Evolutionary conservation across 345 rosid species (phyloP).

Genomic region (Melaleuca quinquenervia): DNA sequence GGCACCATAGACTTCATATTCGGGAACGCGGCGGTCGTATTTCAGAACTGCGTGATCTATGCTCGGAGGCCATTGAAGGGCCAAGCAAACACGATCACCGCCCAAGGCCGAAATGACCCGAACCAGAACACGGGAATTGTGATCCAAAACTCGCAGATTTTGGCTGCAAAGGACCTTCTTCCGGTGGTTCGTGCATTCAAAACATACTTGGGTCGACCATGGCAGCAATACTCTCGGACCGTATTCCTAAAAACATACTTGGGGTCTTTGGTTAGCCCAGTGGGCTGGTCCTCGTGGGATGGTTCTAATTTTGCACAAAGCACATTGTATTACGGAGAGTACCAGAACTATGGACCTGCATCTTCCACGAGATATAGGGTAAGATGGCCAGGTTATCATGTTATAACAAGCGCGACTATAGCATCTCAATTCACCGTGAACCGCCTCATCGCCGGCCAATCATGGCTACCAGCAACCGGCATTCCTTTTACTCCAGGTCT

Average conservation of each 20-base stretch:
- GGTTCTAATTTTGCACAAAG: constrained; percentile 22
- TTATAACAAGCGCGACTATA: constrained; percentile 21
- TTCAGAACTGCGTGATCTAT: constrained; percentile 45
- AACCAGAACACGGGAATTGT: constrained; percentile 53
- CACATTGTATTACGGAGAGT: constrained; percentile 65
- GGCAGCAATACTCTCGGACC: constrained; percentile 53
- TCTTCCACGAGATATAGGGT: constrained; percentile 46
- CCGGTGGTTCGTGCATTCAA: constrained; percentile 9
- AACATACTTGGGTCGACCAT: constrained; percentile 59
- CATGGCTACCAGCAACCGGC: constrained; percentile 55
- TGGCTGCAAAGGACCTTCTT: constrained; percentile 26
- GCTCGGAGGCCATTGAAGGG: constrained; percentile 31
- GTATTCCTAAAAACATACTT: constrained; percentile 41
- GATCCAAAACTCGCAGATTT: constrained; percentile 37
- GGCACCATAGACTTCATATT: constrained; percentile 62
- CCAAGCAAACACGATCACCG: constrained; percentile 47
- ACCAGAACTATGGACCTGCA: constrained; percentile 58
- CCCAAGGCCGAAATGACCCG: constrained; percentile 48
- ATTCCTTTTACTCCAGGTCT: constrained; percentile 51
- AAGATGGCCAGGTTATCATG: constrained; percentile 60
- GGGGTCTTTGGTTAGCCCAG: constrained; percentile 30
- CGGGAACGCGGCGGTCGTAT: constrained; percentile 51
- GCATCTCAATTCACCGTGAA: constrained; percentile 48
- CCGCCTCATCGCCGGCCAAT: constrained; percentile 33
- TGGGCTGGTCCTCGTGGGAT: constrained; percentile 69